A percentile compares a stretch with the other conserved stretches of the same genome.
Conservation (phyloP, 1,284 basidiomycete genomes). For the Pseudozyma flocculosa region DNA sequence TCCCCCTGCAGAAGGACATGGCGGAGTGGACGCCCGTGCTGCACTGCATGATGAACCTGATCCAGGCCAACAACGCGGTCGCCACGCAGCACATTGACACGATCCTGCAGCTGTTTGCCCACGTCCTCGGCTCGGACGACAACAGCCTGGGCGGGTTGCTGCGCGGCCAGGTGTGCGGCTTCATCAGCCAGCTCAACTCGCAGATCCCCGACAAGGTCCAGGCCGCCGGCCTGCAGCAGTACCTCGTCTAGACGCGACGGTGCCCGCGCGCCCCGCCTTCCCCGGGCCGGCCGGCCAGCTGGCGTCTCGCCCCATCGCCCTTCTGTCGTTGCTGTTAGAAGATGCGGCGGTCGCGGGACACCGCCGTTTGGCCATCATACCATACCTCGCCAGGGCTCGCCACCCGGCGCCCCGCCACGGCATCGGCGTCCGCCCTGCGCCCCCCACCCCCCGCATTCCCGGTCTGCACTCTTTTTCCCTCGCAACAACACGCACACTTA, state of each 20-base stretch:
- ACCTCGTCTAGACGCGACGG: constrained; percentile 55
- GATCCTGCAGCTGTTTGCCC: constrained; percentile 77
- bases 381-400: too few relatives aligned
- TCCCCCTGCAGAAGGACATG: constrained; percentile 85
- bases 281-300: too few relatives aligned
- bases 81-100: constrained; percentile 75
- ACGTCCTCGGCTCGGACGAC: constrained; percentile 67
- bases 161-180: constrained; percentile 61
- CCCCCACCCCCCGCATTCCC: too few relatives aligned
- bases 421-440: too few relatives aligned
- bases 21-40: constrained; percentile 72
- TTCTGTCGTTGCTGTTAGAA: too few relatives aligned
- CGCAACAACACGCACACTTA: too few relatives aligned
- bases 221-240: constrained; percentile 67
- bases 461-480: too few relatives aligned
- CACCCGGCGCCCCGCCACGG: too few relatives aligned
- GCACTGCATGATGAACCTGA: constrained; percentile 83
- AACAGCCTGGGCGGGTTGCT: constrained; percentile 59
- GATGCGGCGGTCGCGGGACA: too few relatives aligned
- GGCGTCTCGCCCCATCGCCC: too few relatives aligned
- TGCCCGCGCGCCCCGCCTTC: too few relatives aligned
- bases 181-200: constrained; percentile 73
- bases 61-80: constrained; percentile 70
- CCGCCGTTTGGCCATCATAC: too few relatives aligned
- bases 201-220: constrained; percentile 74